Conservation (phyloP, 495 filamentous ascomycete species). For the Emericellopsis terricola region DNA sequence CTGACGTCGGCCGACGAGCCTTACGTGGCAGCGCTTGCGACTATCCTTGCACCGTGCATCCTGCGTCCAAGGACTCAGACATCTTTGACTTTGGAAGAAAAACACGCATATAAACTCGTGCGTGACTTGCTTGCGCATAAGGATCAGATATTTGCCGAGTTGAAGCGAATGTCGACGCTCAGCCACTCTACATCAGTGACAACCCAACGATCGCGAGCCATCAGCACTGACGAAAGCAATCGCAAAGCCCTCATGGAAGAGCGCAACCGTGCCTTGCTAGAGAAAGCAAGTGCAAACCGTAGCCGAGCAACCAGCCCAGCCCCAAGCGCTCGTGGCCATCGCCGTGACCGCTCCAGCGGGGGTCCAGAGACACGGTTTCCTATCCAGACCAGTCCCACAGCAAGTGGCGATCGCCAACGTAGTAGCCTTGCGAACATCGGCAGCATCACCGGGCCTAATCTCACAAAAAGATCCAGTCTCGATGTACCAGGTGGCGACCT, state of each 20-base stretch:
- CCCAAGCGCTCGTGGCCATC: constrained; percentile 36
- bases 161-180: constrained; percentile 74
- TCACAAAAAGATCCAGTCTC: constrained; percentile 21
- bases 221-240: constrained; percentile 93
- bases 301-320: constrained; percentile 62
- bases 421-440: constrained; percentile 12
- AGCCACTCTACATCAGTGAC: constrained; percentile 30
- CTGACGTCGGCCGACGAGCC: constrained; percentile 88
- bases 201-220: constrained; percentile 57
- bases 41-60: constrained; percentile 67
- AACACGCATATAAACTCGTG: constrained; percentile 78
- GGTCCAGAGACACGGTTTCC: constrained; percentile 73
- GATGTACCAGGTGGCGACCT: constrained; percentile 24
- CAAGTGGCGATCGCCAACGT: constrained; percentile 28
- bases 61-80: constrained; percentile 73
- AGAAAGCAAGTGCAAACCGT: constrained; percentile 33
- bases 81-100: constrained; percentile 86
- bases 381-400: constrained; percentile 48
- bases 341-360: constrained; percentile 68
- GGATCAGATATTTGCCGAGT: constrained; percentile 82
- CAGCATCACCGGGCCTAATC: constrained; percentile 6
- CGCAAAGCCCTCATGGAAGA: constrained; percentile 88
- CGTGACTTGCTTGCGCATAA: constrained; percentile 90
- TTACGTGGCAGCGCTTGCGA: constrained; percentile 61
- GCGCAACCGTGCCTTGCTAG: constrained; percentile 63